Conservation (phyloP, 2,329 filamentous ascomycete genomes). For the Ophiostoma novo-ulmi region DNA sequence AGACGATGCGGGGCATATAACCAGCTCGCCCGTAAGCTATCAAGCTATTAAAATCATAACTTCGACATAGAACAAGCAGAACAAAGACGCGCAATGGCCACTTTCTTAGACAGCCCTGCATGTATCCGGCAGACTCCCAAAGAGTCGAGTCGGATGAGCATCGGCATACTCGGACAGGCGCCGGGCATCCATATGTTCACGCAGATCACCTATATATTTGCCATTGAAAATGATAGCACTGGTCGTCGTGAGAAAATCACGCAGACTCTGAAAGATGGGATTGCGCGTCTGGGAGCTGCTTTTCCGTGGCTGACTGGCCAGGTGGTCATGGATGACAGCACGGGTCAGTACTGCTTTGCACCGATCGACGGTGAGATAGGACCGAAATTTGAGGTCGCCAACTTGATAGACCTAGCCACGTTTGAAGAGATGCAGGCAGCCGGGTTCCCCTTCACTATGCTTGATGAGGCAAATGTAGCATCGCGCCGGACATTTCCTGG, state of each 20-base stretch:
- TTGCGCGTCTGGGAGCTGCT: background rate
- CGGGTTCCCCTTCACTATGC: background rate
- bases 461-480: background rate
- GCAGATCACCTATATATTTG: background rate
- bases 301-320: background rate
- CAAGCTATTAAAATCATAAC: background rate
- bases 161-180: background rate
- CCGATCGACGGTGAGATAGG: background rate
- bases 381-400: background rate
- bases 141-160: background rate
- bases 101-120: background rate
- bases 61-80: background rate
- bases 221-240: background rate
- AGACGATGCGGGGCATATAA: background rate
- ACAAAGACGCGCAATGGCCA: background rate
- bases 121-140: background rate
- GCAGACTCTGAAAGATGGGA: background rate
- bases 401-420: background rate
- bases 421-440: background rate
- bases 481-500: background rate
- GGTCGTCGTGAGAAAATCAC: background rate
- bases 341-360: background rate
- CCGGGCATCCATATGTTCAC: background rate
- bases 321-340: background rate
- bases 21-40: background rate